Evolutionary conservation across 2,329 filamentous ascomycete genomes (phyloP).

Genomic region (Lecanosticta acicola): DNA sequence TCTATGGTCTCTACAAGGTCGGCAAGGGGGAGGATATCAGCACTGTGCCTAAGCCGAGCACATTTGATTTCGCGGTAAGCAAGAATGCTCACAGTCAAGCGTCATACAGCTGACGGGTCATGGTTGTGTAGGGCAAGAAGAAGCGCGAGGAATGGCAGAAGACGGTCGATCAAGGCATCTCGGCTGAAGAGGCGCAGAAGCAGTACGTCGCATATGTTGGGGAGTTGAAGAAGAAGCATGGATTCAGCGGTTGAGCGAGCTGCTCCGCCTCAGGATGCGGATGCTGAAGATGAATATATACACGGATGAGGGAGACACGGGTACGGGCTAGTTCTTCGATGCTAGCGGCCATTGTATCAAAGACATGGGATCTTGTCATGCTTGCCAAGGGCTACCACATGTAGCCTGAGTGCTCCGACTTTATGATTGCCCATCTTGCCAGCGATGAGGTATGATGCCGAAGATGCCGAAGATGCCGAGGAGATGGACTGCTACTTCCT

Average conservation of each 20-base stretch:
- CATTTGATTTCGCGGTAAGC: conserved; percentile 64
- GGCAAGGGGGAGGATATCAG: conserved; percentile 37
- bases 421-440: no score
- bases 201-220: conserved; percentile 70
- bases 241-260: background rate
- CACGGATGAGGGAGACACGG: background rate
- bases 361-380: no score
- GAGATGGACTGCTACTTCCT: no score
- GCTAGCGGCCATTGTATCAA: no score
- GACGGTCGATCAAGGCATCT: conserved; percentile 58
- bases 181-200: conserved; percentile 63
- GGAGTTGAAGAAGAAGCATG: conserved; percentile 53
- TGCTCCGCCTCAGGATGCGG: conserved; percentile 1
- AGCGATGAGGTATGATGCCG: no score
- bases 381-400: no score
- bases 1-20: conserved; percentile 47
- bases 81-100: conserved; percentile 1
- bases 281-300: background rate
- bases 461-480: no score
- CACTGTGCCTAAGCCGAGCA: conserved; percentile 50
- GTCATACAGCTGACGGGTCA: background rate
- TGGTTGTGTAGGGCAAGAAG: conserved; percentile 50
- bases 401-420: no score
- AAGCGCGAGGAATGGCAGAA: conserved; percentile 76
- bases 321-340: no score